Evolutionary conservation across 1,284 basidiomycete species (phyloP), one percentile per base, ranked within the genome.

Genomic region (Rhodotorula sp.): DNA sequence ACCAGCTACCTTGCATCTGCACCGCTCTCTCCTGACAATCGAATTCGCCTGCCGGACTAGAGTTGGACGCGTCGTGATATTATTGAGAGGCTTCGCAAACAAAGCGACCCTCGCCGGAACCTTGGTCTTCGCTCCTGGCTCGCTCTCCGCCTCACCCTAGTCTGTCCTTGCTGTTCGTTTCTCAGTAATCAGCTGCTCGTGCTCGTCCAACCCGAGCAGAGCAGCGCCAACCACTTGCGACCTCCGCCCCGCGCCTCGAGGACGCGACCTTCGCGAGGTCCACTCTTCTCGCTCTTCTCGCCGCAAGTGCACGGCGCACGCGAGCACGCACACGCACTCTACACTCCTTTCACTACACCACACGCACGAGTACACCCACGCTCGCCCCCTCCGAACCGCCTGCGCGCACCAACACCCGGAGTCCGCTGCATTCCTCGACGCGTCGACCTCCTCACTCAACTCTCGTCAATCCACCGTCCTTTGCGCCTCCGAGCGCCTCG

Each of bases 61-160:
- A 44, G 40, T 44, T 44, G 40, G 40, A 44, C 37, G 40, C 56
- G 55, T 40, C 55, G 50, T 53, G 60, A 59, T 13, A 44, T 44
- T 44, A 44, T 44, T 44, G 40, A 44, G 40, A 44, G 40, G 40
- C 40, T 44, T 44, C 40, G 40, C 40, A 44, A 44, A 44, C 40
- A 44, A 44, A 44, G 40, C 40, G 40, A 44, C 5, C 16, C 16
- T 44, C 40, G 40, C 40, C 40, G 40, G 47, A 20, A 15, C 44
- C 9, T 26, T 18, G n/a, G 53, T 9, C 34, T n/a, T 13, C 34
- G 34, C 24, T n/a, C 40, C 56, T 20, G 44, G 20, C 44, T 44
- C 40, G 15, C 20, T 24, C 56, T 58, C 46, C 40, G 40, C 61
- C 40, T 34, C 53, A 63, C 62, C 53, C 62, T 55, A 46, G 62